Percentiles rank a stretch among this genome's conserved stretches.
Conservation (phyloP, 78 protist species). For the Planoprotostelium fungivorum region DNA sequence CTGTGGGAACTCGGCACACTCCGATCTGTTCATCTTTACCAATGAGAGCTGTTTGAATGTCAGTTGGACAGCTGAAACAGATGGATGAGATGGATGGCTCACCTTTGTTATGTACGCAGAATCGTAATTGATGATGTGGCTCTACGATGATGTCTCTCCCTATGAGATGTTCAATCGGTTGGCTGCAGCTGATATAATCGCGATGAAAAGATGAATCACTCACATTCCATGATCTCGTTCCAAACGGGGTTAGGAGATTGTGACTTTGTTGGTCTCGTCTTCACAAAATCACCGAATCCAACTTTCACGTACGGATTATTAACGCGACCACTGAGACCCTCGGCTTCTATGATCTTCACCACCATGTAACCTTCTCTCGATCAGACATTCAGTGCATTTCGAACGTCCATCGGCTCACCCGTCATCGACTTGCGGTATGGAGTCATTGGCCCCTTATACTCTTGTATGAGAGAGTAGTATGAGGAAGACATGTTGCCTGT, state of each 20-base stretch:
- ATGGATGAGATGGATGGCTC: background rate
- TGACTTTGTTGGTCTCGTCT: background rate
- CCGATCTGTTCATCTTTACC: background rate
- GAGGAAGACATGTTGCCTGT: background rate
- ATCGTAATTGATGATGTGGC: background rate
- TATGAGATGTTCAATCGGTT: background rate
- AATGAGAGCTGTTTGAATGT: background rate
- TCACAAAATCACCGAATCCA: background rate
- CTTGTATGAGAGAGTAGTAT: background rate
- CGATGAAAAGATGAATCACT: background rate
- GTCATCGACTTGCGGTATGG: background rate
- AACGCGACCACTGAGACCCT: background rate
- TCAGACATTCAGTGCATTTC: background rate
- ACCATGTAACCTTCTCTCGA: background rate
- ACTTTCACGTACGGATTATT: background rate
- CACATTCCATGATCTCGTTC: conserved; percentile 1
- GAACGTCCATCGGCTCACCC: background rate
- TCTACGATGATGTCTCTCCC: background rate
- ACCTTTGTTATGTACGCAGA: background rate
- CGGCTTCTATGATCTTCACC: background rate
- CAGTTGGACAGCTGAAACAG: background rate
- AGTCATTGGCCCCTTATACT: background rate
- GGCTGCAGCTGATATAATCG: background rate
- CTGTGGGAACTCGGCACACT: background rate
- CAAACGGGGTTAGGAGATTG: background rate